These are phyloP conservation scores for Papilionanthe hybrid DNA, from an alignment of 116 monocot species.

Conservation along the genomic window DNA sequence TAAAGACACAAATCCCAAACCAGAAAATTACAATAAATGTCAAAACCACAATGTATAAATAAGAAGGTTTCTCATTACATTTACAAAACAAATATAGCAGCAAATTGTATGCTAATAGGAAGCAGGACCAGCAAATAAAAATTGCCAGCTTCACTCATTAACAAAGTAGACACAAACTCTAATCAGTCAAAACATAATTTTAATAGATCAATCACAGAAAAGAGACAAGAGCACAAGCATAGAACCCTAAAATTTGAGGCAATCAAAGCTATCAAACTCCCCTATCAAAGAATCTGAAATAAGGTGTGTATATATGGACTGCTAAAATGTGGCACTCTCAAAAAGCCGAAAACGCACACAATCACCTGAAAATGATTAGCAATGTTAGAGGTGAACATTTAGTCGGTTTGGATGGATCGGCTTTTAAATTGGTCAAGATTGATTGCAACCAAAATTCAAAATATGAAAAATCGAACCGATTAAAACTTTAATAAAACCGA, in stretches of 20 bases:
- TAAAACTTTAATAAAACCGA: too few species aligned
- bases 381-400: background rate
- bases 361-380: constrained; percentile 5
- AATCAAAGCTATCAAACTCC: background rate
- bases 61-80: background rate
- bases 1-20: too few species aligned
- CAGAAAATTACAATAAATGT: too few species aligned
- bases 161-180: background rate
- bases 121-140: constrained; percentile 16
- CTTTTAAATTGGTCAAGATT: too few species aligned
- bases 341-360: constrained; percentile 14
- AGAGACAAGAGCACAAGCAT: background rate
- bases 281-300: background rate
- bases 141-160: constrained; percentile 10
- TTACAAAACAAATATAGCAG: background rate
- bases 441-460: too few species aligned
- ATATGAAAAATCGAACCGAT: too few species aligned
- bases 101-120: background rate
- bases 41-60: too few species aligned
- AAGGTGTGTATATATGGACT: background rate
- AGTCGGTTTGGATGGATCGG: too few species aligned
- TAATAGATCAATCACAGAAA: background rate
- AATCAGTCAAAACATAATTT: background rate
- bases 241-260: background rate
- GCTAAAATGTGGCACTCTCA: background rate